A percentile compares a stretch with the other conserved stretches of the same genome.
Conservation (phyloP, 768 basidiomycete species). For the Leccinum incarnatum region DNA sequence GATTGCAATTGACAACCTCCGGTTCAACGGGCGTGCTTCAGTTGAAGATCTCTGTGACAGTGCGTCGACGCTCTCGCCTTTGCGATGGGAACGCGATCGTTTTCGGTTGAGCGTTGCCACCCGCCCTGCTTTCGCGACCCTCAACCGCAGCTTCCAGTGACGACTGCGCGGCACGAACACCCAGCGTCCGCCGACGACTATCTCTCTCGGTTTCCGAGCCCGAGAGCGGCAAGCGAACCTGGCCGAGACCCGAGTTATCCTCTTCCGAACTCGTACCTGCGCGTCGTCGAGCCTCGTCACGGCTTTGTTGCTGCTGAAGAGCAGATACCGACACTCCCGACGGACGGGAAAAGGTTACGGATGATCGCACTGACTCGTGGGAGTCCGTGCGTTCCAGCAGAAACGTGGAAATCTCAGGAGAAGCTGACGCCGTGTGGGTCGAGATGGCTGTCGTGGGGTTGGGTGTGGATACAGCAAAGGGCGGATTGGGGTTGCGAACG, state of each 20-base stretch:
- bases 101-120: conserved; percentile 35
- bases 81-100: conserved; percentile 34
- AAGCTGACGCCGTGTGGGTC: conserved; percentile 57
- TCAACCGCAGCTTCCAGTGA: conserved; percentile 41
- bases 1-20: conserved; percentile 11
- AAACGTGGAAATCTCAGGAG: conserved; percentile 32
- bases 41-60: conserved; percentile 49
- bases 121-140: conserved; percentile 26
- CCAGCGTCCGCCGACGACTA: conserved; percentile 39
- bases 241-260: conserved; percentile 21
- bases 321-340: conserved; percentile 52
- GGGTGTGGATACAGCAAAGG: conserved; percentile 51
- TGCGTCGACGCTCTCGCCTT: conserved; percentile 44
- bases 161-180: conserved; percentile 40
- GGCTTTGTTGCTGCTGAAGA: conserved; percentile 51
- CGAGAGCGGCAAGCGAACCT: conserved; percentile 34
- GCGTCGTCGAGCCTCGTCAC: conserved; percentile 37
- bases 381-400: conserved; percentile 48
- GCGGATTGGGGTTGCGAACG: conserved; percentile 39
- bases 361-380: conserved; percentile 41
- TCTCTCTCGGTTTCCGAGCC: conserved; percentile 52
- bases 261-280: conserved; percentile 27
- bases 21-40: conserved; percentile 10
- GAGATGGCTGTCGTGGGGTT: conserved; percentile 68
- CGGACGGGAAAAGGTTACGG: conserved; percentile 66